Evolutionary conservation across 1,139 yeast genomes (phyloP).

Genomic region (Scheffersomyces quercinus): DNA sequence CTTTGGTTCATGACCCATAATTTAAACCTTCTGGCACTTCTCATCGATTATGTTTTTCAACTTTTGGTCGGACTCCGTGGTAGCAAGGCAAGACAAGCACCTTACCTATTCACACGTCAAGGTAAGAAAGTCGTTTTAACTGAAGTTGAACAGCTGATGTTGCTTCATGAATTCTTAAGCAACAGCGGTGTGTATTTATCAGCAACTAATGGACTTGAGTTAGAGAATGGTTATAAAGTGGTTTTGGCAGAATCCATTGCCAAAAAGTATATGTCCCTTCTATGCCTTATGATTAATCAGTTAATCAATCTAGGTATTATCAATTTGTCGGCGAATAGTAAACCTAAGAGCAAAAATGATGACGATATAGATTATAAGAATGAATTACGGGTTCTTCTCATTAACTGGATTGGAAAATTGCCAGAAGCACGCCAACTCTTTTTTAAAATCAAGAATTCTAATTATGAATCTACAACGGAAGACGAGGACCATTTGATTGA

Average conservation of each 20-base stretch:
- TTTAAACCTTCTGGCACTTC: slow-evolving; percentile 51
- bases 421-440: slow-evolving; percentile 44
- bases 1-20: slow-evolving; percentile 69
- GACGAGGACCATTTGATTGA: neutral
- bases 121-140: slow-evolving; percentile 51
- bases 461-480: slow-evolving; percentile 9
- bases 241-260: slow-evolving; percentile 44
- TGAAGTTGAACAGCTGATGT: slow-evolving; percentile 61
- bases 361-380: slow-evolving; percentile 49
- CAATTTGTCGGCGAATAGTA: slow-evolving; percentile 28
- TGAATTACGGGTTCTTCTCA: slow-evolving; percentile 56
- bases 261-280: slow-evolving; percentile 50
- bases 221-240: slow-evolving; percentile 35
- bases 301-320: slow-evolving; percentile 47
- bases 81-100: slow-evolving; percentile 21
- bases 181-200: slow-evolving; percentile 54
- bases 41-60: slow-evolving; percentile 60
- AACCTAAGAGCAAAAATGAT: slow-evolving; percentile 9
- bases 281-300: slow-evolving; percentile 62
- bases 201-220: slow-evolving; percentile 32
- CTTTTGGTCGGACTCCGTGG: slow-evolving; percentile 58
- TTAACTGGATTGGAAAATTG: slow-evolving; percentile 60
- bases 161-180: slow-evolving; percentile 67
- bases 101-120: slow-evolving; percentile 51
- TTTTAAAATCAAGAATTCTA: slow-evolving; percentile 30